phyloP scores from a whole-genome alignment of 2,329 filamentous ascomycete species.

The Ophidiomyces ophidiicola region DNA sequence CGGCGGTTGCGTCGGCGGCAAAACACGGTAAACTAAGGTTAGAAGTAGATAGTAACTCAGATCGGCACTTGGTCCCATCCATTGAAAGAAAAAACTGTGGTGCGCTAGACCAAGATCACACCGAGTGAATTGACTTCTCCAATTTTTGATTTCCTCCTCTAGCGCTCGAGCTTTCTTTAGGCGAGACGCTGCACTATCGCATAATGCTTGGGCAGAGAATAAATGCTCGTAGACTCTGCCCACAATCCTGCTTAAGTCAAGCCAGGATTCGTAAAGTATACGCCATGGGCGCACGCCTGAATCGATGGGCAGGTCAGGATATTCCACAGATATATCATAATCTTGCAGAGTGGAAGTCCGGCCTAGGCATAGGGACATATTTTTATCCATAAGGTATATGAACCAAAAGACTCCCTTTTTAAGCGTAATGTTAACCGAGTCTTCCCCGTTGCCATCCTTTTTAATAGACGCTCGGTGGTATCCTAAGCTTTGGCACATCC shows the following conservation, averaged over 20 bases:
- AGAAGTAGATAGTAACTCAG: conserved; percentile 28
- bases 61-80: conserved; percentile 24
- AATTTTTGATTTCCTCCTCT: conserved; percentile 20
- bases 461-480: conserved; percentile 40
- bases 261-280: conserved; percentile 42
- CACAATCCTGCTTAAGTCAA: conserved; percentile 45
- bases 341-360: conserved; percentile 47
- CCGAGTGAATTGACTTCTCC: conserved; percentile 7
- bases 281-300: conserved; percentile 28
- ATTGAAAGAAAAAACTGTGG: conserved; percentile 18
- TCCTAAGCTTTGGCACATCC: conserved; percentile 51
- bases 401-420: conserved; percentile 43
- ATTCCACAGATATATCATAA: conserved; percentile 46
- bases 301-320: conserved; percentile 21
- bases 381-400: conserved; percentile 48
- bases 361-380: conserved; percentile 47
- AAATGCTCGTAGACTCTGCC: conserved; percentile 48
- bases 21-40: conserved; percentile 31
- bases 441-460: conserved; percentile 17
- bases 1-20: conserved; percentile 22
- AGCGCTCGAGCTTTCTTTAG: conserved; percentile 21
- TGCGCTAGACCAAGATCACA: conserved; percentile 16
- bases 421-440: conserved; percentile 21
- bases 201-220: conserved; percentile 34
- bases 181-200: conserved; percentile 20